Percentiles rank a stretch among this genome's conserved stretches.
phyloP scores from a whole-genome alignment of 1,284 basidiomycete species.

The Fomes fomentarius region DNA sequence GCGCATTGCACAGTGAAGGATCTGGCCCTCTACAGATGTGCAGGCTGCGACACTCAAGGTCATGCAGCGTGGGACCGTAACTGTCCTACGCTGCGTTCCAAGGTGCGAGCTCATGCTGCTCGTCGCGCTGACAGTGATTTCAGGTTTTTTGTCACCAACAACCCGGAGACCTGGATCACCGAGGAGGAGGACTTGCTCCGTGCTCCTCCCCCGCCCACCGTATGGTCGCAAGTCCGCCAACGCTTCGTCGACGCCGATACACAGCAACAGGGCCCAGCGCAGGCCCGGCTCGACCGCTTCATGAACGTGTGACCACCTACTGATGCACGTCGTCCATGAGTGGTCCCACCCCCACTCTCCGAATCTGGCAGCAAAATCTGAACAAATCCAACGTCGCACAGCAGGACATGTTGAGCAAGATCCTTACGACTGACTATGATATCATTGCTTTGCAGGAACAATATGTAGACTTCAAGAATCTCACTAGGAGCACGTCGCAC shows the following conservation, averaged over 20 bases:
- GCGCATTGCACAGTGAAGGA: constrained; percentile 1
- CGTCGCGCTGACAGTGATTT: background rate
- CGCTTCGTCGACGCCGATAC: background rate
- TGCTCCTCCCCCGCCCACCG: background rate
- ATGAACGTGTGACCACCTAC: background rate
- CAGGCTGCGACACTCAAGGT: constrained; percentile 13
- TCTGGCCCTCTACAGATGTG: constrained; percentile 2
- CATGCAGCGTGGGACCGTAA: constrained; percentile 20
- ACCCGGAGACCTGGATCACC: constrained; percentile 13
- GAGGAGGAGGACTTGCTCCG: background rate
- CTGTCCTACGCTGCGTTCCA: constrained; percentile 10
- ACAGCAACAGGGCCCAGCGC: no score
- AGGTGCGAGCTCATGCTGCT: background rate
- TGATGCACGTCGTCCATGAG: background rate
- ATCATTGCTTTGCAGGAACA: constrained; percentile 40
- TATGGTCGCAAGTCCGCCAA: background rate
- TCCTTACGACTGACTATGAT: constrained; percentile 27
- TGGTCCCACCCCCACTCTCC: background rate
- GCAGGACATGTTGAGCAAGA: constrained; percentile 25
- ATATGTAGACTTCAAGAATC: constrained; percentile 25
- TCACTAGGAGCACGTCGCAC: constrained; percentile 16
- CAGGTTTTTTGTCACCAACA: constrained; percentile 12
- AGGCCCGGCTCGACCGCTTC: background rate
- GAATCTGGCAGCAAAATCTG: constrained; percentile 34
- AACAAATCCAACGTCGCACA: constrained; percentile 33